Conservation (phyloP, 768 basidiomycete species). For the Leucosporidium creatinivorum region DNA sequence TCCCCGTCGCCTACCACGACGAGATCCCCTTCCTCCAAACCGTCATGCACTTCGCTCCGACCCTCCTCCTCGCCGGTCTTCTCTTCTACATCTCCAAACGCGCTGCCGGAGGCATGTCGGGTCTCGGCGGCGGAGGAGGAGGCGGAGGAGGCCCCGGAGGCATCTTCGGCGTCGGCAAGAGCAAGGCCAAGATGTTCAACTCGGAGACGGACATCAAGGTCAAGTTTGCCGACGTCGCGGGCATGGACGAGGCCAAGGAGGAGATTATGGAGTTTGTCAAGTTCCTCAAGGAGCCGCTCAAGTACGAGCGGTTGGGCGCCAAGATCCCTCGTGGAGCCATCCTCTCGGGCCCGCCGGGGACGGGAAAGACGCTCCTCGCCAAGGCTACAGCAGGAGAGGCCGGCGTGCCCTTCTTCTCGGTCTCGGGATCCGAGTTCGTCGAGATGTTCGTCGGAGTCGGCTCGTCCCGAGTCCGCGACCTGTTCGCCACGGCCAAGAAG, state of each 20-base stretch:
- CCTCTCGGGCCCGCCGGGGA: slow-evolving; percentile 91
- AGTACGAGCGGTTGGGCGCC: slow-evolving; percentile 92
- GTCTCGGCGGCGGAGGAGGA: slow-evolving; percentile 48
- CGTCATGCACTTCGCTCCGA: slow-evolving; percentile 87
- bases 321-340: slow-evolving; percentile 96
- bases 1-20: slow-evolving; percentile 94
- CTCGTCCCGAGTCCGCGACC: slow-evolving; percentile 90
- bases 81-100: slow-evolving; percentile 75
- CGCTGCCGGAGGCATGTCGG: slow-evolving; percentile 53
- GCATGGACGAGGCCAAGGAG: slow-evolving; percentile 99
- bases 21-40: slow-evolving; percentile 79
- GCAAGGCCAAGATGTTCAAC: slow-evolving; percentile 88
- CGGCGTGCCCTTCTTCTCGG: slow-evolving; percentile 93
- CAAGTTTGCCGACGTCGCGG: slow-evolving; percentile 93
- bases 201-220: slow-evolving; percentile 86
- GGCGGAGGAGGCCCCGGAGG: slow-evolving; percentile 63
- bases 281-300: slow-evolving; percentile 89
- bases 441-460: slow-evolving; percentile 99
- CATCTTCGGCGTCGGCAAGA: slow-evolving; percentile 96
- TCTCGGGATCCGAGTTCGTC: slow-evolving; percentile 97
- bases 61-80: slow-evolving; percentile 79
- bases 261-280: slow-evolving; percentile 99
- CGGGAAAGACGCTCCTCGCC: slow-evolving; percentile 94
- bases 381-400: slow-evolving; percentile 99
- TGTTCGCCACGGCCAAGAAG: slow-evolving; percentile 96